phyloP scores from a whole-genome alignment of 192 early-diverging fungal species.

The Radiomyces spectabilis region DNA sequence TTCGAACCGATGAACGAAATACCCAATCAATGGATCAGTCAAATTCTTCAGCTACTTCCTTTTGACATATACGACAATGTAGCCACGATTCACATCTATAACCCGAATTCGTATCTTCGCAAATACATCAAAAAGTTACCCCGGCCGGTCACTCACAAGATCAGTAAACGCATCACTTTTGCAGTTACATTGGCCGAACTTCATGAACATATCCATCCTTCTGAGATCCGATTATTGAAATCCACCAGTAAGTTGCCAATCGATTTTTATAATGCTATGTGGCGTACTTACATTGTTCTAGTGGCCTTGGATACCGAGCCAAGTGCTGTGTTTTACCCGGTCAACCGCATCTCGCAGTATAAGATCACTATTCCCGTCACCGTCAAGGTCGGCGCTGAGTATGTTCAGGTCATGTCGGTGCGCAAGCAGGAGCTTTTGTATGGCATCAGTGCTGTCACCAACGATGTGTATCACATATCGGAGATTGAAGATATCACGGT shows the following conservation, averaged over 20 bases:
- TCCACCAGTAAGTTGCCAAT: constrained; percentile 40
- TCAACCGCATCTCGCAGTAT: constrained; percentile 61
- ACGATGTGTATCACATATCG: constrained; percentile 79
- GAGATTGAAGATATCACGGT: constrained; percentile 27
- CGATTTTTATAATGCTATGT: not conserved
- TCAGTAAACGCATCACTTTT: constrained; percentile 64
- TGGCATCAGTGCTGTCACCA: constrained; percentile 63
- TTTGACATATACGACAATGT: constrained; percentile 56
- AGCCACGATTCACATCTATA: constrained; percentile 68
- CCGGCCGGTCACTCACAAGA: constrained; percentile 38
- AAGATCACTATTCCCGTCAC: constrained; percentile 63
- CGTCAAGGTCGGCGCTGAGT: constrained; percentile 76
- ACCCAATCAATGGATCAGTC: constrained; percentile 63
- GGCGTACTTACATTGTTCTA: not conserved
- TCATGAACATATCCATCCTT: constrained; percentile 61
- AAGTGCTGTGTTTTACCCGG: constrained; percentile 55
- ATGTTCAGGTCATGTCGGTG: constrained; percentile 70
- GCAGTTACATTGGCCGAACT: constrained; percentile 61
- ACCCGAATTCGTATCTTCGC: constrained; percentile 72
- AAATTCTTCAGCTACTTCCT: constrained; percentile 69
- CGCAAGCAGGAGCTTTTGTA: constrained; percentile 44
- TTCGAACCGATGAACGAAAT: constrained; percentile 78
- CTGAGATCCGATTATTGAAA: constrained; percentile 71
- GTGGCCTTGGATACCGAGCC: constrained; percentile 66
- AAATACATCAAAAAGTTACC: constrained; percentile 57